Base-by-base conservation (phyloP, 1,139 yeast species). In the Candida tetrigidarum region DNA sequence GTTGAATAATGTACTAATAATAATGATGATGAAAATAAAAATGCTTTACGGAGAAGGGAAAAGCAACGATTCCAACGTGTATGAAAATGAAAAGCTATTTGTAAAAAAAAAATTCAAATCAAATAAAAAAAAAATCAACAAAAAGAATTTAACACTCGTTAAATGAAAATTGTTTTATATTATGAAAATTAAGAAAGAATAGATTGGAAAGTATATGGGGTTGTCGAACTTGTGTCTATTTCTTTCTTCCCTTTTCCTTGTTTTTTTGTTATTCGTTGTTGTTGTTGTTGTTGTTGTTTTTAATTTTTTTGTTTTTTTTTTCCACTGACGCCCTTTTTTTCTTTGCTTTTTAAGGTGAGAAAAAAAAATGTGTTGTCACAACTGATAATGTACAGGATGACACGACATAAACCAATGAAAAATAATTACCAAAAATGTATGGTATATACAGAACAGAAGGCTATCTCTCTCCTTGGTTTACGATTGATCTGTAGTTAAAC, bases 301-400 rank as follows among this genome's bases (percentile, higher is more conserved):
- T 35, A 11, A 11, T 8, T 23, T 23, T 35, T 23, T 22, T 23
- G 12, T 22, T 35, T 20, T 20, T 8, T 23, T 23, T 35, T 23
- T 22, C 38, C 8, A 35, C 25, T 33, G 5, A 18, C 36, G 32
- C 32, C 6, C 12, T 28, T 32, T 32, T 32, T 32, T 32, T 18
- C 16, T 18, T 8, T 16, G 4, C 34, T 5, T 18, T 9, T 8
- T 5, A 11, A 18, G 16, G 25, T 14, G 14, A 18, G 14, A 32
- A 32, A 6, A 19, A 32, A 10, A 26, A 27, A 16, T 23, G 10
- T 3, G 2, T 36, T 37, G 40, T 37, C 19, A 27, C 27, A 37
- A 19, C 15, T 18, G 26, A 19, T 20, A 27, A 37, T 37, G 40
- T 37, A 37, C 40, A 37, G 40, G 40, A 37, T 16, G 33, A 37